Conservation (phyloP, 768 basidiomycete genomes). For the Rhodotorula taiwanensis region DNA sequence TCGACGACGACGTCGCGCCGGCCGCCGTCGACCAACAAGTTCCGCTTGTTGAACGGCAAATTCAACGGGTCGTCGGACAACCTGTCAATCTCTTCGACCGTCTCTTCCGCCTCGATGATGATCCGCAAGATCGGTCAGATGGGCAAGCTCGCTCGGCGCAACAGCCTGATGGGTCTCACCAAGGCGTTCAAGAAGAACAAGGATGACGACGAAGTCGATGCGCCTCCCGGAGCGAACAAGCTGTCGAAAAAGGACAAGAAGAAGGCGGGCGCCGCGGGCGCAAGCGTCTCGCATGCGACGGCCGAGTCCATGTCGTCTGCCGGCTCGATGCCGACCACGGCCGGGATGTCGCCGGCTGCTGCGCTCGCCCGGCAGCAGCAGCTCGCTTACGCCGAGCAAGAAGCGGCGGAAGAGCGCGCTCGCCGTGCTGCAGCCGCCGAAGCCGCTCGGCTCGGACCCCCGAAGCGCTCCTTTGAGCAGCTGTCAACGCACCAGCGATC, state of each 20-base stretch:
- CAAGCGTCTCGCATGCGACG: conserved; percentile 71
- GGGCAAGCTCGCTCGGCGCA: conserved; percentile 79
- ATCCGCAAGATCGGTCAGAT: conserved; percentile 81
- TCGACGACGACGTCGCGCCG: conserved; percentile 4
- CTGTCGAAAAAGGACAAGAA: conserved; percentile 50
- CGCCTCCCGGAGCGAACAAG: conserved; percentile 23
- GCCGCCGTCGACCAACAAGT: conserved; percentile 26
- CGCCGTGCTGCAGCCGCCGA: conserved; percentile 36
- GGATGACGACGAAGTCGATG: conserved; percentile 48
- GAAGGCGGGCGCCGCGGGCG: conserved; percentile 61
- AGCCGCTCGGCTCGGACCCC: conserved; percentile 19
- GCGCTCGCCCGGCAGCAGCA: conserved; percentile 48
- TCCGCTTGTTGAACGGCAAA: conserved; percentile 76
- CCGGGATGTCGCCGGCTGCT: conserved; percentile 57
- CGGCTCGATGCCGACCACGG: neutral
- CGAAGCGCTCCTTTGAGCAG: conserved; percentile 17
- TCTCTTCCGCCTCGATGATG: conserved; percentile 90
- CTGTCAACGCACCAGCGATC: conserved; percentile 3
- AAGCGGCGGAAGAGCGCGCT: conserved; percentile 37
- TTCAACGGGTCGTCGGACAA: conserved; percentile 86
- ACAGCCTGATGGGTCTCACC: conserved; percentile 74
- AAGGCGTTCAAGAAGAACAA: conserved; percentile 83
- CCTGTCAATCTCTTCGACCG: conserved; percentile 88
- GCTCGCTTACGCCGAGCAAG: conserved; percentile 43
- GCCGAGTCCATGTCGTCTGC: conserved; percentile 54